A percentile compares a stretch with the other conserved stretches of the same genome.
Evolutionary conservation across 78 protist species (phyloP).

Genomic region (Guillardia theta): DNA sequence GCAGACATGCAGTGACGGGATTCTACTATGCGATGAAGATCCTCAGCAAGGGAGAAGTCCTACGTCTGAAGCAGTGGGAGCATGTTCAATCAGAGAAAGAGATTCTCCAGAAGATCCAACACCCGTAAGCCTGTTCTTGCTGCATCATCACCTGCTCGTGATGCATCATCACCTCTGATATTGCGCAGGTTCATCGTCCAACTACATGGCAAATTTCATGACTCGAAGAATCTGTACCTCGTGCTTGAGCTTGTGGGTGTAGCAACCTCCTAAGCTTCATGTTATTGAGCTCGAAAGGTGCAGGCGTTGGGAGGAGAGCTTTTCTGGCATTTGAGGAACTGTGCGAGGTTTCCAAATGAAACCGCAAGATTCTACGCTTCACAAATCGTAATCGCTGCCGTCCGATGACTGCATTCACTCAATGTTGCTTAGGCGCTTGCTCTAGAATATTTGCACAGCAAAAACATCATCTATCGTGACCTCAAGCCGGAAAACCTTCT

Average conservation of each 20-base stretch:
- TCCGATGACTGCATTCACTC: neutral
- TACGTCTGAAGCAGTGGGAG: conserved; percentile 52
- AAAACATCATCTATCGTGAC: conserved; percentile 84
- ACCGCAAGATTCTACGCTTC: conserved; percentile 79
- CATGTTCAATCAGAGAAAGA: conserved; percentile 55
- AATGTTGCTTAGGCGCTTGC: conserved; percentile 48
- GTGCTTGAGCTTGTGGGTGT: conserved; percentile 35
- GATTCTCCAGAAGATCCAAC: neutral
- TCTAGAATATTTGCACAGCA: conserved; percentile 76
- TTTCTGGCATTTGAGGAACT: conserved; percentile 48
- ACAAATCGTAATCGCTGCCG: conserved; percentile 45
- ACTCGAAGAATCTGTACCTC: conserved; percentile 37
- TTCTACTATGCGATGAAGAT: conserved; percentile 54
- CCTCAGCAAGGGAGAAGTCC: conserved; percentile 46
- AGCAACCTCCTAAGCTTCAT: neutral
- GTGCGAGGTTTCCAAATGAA: conserved; percentile 30
- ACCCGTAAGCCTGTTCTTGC: conserved; percentile 54
- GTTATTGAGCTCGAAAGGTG: neutral
- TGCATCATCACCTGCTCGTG: neutral
- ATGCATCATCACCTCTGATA: no score
- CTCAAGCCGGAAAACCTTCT: conserved; percentile 91
- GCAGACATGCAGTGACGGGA: neutral
- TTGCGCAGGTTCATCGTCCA: neutral
- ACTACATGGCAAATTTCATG: neutral
- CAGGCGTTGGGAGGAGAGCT: conserved; percentile 56